phyloP scores from a whole-genome alignment of 805 yeast species.

The Suhomyces xylopsoci region DNA sequence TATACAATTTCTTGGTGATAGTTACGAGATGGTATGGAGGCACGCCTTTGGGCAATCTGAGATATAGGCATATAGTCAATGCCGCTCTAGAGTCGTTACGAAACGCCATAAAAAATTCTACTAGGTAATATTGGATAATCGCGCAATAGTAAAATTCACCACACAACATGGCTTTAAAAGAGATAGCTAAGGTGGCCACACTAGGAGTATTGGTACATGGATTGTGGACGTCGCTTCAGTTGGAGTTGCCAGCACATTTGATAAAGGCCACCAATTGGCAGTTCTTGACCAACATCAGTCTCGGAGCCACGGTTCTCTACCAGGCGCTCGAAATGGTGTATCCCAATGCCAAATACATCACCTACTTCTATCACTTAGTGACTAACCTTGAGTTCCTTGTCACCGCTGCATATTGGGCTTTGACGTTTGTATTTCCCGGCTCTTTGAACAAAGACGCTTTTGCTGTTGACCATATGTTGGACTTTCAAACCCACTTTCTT shows the following conservation, averaged over 20 bases:
- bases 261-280: conserved; percentile 21
- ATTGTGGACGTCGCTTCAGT: conserved; percentile 10
- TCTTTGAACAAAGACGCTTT: conserved; percentile 15
- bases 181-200: background rate
- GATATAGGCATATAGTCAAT: conserved; percentile 66
- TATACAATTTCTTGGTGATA: conserved; percentile 57
- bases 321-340: conserved; percentile 1
- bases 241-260: conserved; percentile 18
- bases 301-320: conserved; percentile 8
- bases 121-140: background rate
- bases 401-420: conserved; percentile 21
- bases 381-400: conserved; percentile 23
- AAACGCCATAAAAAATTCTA: background rate
- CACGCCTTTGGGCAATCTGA: conserved; percentile 62
- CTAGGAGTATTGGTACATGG: conserved; percentile 10
- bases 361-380: conserved; percentile 8
- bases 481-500: conserved; percentile 23
- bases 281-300: conserved; percentile 22
- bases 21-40: conserved; percentile 87
- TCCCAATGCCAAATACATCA: background rate
- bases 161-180: background rate
- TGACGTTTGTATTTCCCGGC: conserved; percentile 15
- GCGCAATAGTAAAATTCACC: background rate
- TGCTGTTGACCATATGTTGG: conserved; percentile 15
- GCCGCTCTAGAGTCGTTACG: conserved; percentile 52